Base-by-base conservation (phyloP, 2,329 filamentous ascomycete genomes). In the Fusarium pininemorale region DNA sequence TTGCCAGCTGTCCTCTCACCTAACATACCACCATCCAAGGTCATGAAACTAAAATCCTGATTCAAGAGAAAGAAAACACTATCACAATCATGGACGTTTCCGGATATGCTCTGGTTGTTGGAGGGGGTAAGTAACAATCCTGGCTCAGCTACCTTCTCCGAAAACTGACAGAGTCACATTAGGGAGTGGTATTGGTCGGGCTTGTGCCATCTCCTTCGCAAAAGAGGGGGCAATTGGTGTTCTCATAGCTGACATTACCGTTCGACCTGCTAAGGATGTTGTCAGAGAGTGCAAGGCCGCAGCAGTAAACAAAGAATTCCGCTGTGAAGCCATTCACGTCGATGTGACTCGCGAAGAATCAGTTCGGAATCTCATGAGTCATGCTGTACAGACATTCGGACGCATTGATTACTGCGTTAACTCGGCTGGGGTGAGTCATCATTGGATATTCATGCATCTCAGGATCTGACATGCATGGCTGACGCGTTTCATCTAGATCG, bases 111-210 rank as follows among this genome's bases (percentile, higher is more conserved):
- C 16, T 56, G 5, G 22, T 56, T 1, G 16, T 30, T 32, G 53
- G 53, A 42, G 53, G 37, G 38, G n/a, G 48, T 51, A 20, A 56
- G 53, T 24, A 56, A 6, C 7, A 14, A n/a, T 2, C 24, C 6
- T n/a, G 22, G 1, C 10, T 22, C 6, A 6, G 11, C 10, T 24
- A 22, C 8, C 4, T 10, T n/a, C 15, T 32, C 13, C 7, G 2
- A 1, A 22, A 14, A 20, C 53, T 42, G 6, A 56, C 22, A 20
- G 3, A 32, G 24, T n/a, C 6, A 13, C 3, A 5, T 6, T 10
- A 56, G 53, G 53, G 2, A 56, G 39, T 18, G 53, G 53, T 20
- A 56, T 56, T 24, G 53, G 53, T n/a, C 53, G 28, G 6, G 53
- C 37, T 56, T 41, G 37, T 30, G 22, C 53, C 22, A 39, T 56